Percentiles rank a stretch among this genome's conserved stretches.
These are phyloP conservation scores for Pythium diclinum DNA, from an alignment of 352 stramenopile species.

Conservation along the genomic window DNA sequence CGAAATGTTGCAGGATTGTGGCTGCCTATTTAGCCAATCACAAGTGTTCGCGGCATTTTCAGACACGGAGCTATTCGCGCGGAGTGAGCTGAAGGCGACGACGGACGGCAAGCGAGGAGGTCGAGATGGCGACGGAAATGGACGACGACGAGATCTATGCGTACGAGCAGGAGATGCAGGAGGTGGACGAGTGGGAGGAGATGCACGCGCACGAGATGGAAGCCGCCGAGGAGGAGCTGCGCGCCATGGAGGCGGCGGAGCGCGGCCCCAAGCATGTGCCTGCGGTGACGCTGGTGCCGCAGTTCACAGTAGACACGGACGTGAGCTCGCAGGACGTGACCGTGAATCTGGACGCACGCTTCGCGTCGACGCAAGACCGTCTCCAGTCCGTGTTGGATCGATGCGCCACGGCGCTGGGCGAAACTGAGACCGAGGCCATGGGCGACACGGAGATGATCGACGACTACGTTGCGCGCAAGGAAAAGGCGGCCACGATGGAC, in stretches of 20 bases:
- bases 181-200: slow-evolving; percentile 81
- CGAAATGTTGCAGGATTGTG: slow-evolving; percentile 11
- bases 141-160: slow-evolving; percentile 71
- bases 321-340: slow-evolving; percentile 9
- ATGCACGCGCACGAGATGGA: slow-evolving; percentile 83
- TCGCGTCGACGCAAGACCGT: slow-evolving; percentile 42
- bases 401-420: slow-evolving; percentile 56
- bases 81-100: not conserved
- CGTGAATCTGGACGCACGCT: slow-evolving; percentile 24
- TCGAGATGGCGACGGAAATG: slow-evolving; percentile 31
- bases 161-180: slow-evolving; percentile 74
- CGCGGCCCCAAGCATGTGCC: slow-evolving; percentile 6
- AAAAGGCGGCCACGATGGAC: slow-evolving; percentile 35
- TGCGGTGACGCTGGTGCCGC: not conserved
- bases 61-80: slow-evolving; percentile 1
- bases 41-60: slow-evolving; percentile 29
- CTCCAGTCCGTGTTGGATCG: slow-evolving; percentile 58
- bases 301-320: not conserved
- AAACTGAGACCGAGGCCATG: slow-evolving; percentile 41
- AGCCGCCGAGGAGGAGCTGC: slow-evolving; percentile 62
- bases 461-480: slow-evolving; percentile 27
- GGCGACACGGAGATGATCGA: slow-evolving; percentile 32
- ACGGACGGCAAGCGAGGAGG: not conserved
- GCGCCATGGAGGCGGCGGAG: slow-evolving; percentile 52
- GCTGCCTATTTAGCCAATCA: slow-evolving; percentile 30